phyloP scores from a whole-genome alignment of 129 eudicot species.

The sunflower (Helianthus annuus) region DNA sequence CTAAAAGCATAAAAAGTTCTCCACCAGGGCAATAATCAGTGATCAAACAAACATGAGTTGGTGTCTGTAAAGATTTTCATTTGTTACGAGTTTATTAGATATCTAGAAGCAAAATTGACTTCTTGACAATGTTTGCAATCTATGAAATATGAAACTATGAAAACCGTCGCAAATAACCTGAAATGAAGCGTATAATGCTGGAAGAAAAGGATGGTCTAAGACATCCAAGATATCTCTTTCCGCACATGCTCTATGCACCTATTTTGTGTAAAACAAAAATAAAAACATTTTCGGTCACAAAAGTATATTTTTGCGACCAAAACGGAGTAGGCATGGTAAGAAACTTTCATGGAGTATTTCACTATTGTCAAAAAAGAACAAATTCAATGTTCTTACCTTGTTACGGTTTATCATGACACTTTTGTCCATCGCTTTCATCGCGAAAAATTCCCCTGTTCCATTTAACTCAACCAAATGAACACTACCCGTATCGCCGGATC shows the following conservation, averaged over 20 bases:
- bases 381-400: constrained; percentile 54
- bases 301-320: background rate
- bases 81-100: background rate
- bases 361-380: background rate
- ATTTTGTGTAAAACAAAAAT: constrained; percentile 5
- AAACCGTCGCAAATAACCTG: constrained; percentile 51
- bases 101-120: background rate
- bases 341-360: background rate
- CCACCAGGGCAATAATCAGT: constrained; percentile 98
- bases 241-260: constrained; percentile 99
- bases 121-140: background rate
- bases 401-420: constrained; percentile 88
- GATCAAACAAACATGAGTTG: constrained; percentile 71
- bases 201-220: constrained; percentile 98
- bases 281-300: background rate
- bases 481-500: constrained; percentile 98
- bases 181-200: constrained; percentile 98
- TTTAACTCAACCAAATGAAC: constrained; percentile 94
- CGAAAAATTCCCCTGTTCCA: constrained; percentile 80
- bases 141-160: background rate
- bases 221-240: constrained; percentile 94
- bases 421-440: constrained; percentile 99
- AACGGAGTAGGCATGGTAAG: background rate
- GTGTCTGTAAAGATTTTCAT: constrained; percentile 60
- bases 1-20: constrained; percentile 90